phyloP scores from a whole-genome alignment of 2,329 filamentous ascomycete species.

The Colletotrichum ledebouriae region DNA sequence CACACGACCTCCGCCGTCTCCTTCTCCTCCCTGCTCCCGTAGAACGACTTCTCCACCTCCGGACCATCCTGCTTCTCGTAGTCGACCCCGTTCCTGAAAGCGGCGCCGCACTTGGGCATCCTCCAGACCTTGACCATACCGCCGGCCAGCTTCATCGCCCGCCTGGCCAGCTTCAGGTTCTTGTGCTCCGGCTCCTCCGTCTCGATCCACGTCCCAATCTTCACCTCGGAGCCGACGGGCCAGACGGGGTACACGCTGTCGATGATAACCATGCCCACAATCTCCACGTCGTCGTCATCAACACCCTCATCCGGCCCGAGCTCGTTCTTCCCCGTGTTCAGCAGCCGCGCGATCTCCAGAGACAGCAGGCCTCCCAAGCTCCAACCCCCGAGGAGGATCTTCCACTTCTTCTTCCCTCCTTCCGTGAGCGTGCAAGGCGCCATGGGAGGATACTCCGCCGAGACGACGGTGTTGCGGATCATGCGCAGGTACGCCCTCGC shows the following conservation, averaged over 20 bases:
- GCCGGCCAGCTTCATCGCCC: constrained; percentile 58
- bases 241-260: constrained; percentile 61
- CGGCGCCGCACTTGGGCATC: constrained; percentile 52
- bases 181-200: constrained; percentile 50
- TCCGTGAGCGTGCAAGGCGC: constrained; percentile 45
- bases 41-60: constrained; percentile 15
- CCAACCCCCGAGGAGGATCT: constrained; percentile 68
- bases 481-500: constrained; percentile 62
- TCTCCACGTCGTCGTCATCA: constrained; percentile 48
- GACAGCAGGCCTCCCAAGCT: constrained; percentile 66
- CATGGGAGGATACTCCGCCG: constrained; percentile 21
- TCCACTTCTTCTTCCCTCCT: constrained; percentile 41
- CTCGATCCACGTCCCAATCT: constrained; percentile 35
- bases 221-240: constrained; percentile 37
- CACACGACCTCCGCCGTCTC: constrained; percentile 41
- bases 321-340: constrained; percentile 47
- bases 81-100: neutral
- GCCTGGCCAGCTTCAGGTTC: constrained; percentile 52
- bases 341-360: constrained; percentile 62
- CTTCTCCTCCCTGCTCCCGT: constrained; percentile 28
- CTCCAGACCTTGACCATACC: constrained; percentile 58
- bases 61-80: neutral
- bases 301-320: constrained; percentile 46
- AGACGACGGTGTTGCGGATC: constrained; percentile 56
- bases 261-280: constrained; percentile 66